Evolutionary conservation across 1,284 basidiomycete species (phyloP), one percentile per base, ranked within the genome.

Genomic region (Coriolopsis trogii): DNA sequence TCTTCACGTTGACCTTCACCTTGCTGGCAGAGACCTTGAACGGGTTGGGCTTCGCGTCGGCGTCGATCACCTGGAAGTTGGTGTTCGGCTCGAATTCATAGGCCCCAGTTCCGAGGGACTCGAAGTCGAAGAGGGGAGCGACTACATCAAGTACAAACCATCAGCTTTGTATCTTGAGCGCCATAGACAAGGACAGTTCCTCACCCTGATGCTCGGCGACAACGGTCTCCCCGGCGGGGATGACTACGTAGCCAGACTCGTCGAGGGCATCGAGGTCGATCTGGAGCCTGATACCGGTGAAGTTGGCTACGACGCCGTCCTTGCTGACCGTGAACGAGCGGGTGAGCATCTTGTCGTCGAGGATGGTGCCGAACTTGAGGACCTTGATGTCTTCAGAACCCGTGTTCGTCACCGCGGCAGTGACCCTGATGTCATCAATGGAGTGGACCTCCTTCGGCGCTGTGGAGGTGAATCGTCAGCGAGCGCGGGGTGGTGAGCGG

Each of bases 241-340:
- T 74, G 51, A 66, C 63, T 25, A 70, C 59, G 57, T 69, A 78
- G 1, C 74, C 70, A 48, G 64, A 66, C n/a, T 76, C 75, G 46
- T 72, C 71, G 30, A 45, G 44, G 15, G 60, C 40, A 50, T 55
- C 54, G 49, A 76, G 61, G 16, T 72, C 70, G 39, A 77, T 65
- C 13, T 68, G 69, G 46, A 76, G 71, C 69, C 74, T 74, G 55
- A 76, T 61, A 34, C 76, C 76, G 20, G 67, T 73, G 67, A 78
- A 78, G 24, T 67, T 49, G 38, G 76, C 72, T 4, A 59, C 58
- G 15, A 59, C 49, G n/a, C 70, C 73, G 51, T 72, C 70, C 61
- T 74, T 73, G 43, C 67, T 74, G 50, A 78, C 69, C 4, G 60
- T 63, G 66, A 79, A 78, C 4, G 75, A 76, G 59, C 68, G 72